phyloP scores from a whole-genome alignment of 352 stramenopile genomes.

The Phytopythium aichiense region DNA sequence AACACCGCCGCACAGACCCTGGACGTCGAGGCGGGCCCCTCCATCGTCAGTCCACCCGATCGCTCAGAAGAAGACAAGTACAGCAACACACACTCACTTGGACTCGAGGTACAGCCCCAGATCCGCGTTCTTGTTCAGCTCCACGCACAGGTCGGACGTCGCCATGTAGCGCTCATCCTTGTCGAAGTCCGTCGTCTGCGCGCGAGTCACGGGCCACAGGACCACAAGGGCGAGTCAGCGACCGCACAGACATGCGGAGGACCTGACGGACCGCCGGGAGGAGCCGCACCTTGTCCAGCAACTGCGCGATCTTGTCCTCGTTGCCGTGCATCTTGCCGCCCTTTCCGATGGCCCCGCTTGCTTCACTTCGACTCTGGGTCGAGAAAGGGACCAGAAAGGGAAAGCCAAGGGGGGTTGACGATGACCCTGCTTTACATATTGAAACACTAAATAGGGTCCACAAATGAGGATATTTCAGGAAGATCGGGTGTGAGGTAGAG shows the following conservation, averaged over 20 bases:
- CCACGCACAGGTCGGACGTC: constrained; percentile 96
- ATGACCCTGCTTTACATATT: too few relatives aligned
- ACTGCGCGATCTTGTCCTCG: constrained; percentile 72
- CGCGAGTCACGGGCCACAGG: background rate
- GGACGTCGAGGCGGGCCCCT: background rate
- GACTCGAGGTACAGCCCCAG: constrained; percentile 78
- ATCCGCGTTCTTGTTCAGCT: constrained; percentile 93
- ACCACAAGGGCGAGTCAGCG: background rate
- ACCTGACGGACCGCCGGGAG: background rate
- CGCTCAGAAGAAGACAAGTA: background rate
- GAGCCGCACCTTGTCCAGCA: constrained; percentile 69
- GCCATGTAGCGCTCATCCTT: constrained; percentile 99
- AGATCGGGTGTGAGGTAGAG: too few relatives aligned
- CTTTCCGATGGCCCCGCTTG: background rate
- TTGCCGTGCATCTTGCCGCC: constrained; percentile 47
- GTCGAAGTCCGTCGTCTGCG: constrained; percentile 85
- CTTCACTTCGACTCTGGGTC: background rate
- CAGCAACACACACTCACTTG: constrained; percentile 47
- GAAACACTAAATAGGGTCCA: too few relatives aligned
- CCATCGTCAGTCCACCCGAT: background rate
- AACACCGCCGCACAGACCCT: constrained; percentile 95
- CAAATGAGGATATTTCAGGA: too few relatives aligned
- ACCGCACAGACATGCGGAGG: too few relatives aligned
- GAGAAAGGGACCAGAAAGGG: too few relatives aligned
- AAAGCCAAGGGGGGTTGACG: too few relatives aligned